Evolutionary conservation across 2,329 filamentous ascomycete genomes (phyloP), one percentile per base, ranked within the genome.

Genomic region (Aspergillus sp.): DNA sequence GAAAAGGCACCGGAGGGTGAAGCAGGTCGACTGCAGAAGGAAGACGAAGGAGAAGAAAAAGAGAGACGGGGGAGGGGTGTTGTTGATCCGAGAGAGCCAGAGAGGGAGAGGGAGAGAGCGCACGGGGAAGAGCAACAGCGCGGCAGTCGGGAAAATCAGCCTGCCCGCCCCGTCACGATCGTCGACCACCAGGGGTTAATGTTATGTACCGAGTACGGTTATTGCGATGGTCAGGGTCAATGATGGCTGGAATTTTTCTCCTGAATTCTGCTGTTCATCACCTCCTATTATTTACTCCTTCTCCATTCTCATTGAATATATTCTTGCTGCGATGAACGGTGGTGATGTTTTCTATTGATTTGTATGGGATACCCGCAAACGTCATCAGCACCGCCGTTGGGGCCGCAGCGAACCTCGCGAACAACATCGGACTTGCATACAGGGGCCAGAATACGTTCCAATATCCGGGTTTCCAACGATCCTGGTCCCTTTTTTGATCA

Each of bases 131-230:
- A 45, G 51, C 49, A 52, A 52, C 50, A 45, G 40, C 52, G 45
- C 47, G 43, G 13, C 17, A 45, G 49, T 52, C 56, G 56, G 58
- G 50, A 59, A 55, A 57, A 57, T 57, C 53, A 54, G 47, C 50
- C 49, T 50, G 53, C 52, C 50, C 22, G 50, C 53, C 49, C 51
- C 49, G 35, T 47, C 42, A 53, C 35, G 47, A 57, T 52, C 50
- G 56, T 58, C 53, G 50, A 42, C 35, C 16, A 17, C 40, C 40
- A 42, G 40, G 40, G 40, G 40, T 1, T n/a, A 42, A 42, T 22
- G 22, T 38, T 7, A 38, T 17, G 11, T n/a, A n/a, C n/a, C n/a
- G n/a, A n/a, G n/a, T n/a, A 38, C 26, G 26, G 17, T 42, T 33
- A 47, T 46, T 41, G 38, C 33, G 17, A 48, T 38, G 35, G 35